Evolutionary conservation across 163 green algal species (phyloP).

Genomic region (Trebouxia gelatinosa): DNA sequence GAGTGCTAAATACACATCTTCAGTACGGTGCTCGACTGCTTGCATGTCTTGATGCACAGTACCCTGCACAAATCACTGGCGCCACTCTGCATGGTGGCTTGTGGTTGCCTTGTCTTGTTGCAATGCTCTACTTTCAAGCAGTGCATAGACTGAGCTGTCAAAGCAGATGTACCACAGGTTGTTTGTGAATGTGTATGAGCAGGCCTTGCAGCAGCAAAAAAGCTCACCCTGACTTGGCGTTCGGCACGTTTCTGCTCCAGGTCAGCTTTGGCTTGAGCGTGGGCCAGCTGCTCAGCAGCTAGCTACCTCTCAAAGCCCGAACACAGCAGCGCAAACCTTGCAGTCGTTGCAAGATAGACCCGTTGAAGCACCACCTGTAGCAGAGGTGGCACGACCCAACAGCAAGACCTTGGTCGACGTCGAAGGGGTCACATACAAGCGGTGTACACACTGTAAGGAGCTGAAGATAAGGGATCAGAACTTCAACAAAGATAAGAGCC

Average conservation of each 20-base stretch:
- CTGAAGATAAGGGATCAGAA: conserved; percentile 25
- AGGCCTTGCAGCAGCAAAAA: too few relatives aligned
- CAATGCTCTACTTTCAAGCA: neutral
- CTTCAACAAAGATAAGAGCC: conserved; percentile 31
- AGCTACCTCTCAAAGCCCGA: conserved; percentile 17
- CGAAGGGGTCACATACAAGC: conserved; percentile 17
- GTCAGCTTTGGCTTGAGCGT: conserved; percentile 20
- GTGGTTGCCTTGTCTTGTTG: too few relatives aligned
- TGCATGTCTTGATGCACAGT: neutral
- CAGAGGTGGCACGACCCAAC: conserved; percentile 8
- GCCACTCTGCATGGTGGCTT: neutral
- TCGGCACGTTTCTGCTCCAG: conserved; percentile 11
- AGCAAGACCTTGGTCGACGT: conserved; percentile 16
- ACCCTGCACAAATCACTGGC: neutral
- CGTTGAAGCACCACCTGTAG: neutral
- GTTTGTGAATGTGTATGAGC: too few relatives aligned
- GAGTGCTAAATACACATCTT: too few relatives aligned
- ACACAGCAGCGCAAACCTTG: conserved; percentile 3
- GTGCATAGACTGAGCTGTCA: neutral
- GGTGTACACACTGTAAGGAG: conserved; percentile 28
- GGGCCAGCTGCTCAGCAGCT: too few relatives aligned
- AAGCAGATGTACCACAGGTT: too few relatives aligned
- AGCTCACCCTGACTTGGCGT: neutral
- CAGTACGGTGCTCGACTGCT: too few relatives aligned
- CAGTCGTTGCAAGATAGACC: conserved; percentile 13